These are phyloP conservation scores for Roridomyces roridus DNA, from an alignment of 768 basidiomycete genomes.

Conservation along the genomic window DNA sequence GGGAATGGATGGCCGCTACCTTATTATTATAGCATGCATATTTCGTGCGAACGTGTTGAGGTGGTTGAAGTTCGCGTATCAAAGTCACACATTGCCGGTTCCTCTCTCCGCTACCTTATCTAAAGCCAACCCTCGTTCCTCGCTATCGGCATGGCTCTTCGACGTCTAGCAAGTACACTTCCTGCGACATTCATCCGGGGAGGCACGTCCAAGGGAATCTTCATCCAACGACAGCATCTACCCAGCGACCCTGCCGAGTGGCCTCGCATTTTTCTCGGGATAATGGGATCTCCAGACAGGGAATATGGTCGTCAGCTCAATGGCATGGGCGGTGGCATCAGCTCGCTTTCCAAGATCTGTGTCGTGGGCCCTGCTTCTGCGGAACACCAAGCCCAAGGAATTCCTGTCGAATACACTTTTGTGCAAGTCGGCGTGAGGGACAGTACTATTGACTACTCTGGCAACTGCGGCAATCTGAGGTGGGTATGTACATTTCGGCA, in stretches of 20 bases:
- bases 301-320: constrained; percentile 73
- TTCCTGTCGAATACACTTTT: constrained; percentile 77
- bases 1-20: too few relatives aligned
- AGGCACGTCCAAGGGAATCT: constrained; percentile 82
- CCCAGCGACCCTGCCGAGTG: constrained; percentile 58
- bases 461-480: constrained; percentile 72
- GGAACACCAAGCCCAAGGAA: constrained; percentile 45
- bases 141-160: not conserved
- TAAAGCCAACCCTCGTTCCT: too few relatives aligned
- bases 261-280: constrained; percentile 66
- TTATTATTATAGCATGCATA: too few relatives aligned
- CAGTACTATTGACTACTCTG: constrained; percentile 64
- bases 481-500: too few relatives aligned
- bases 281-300: constrained; percentile 86
- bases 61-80: too few relatives aligned
- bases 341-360: constrained; percentile 76
- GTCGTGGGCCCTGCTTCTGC: constrained; percentile 61
- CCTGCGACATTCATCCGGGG: constrained; percentile 68
- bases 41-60: too few relatives aligned
- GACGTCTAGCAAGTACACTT: constrained; percentile 30
- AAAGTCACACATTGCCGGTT: too few relatives aligned
- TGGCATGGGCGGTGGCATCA: constrained; percentile 83
- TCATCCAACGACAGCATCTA: constrained; percentile 59
- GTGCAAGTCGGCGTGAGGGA: constrained; percentile 69
- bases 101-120: too few relatives aligned